These are phyloP conservation scores for Tulasnella calospora DNA, from an alignment of 768 basidiomycete genomes.

Conservation along the genomic window DNA sequence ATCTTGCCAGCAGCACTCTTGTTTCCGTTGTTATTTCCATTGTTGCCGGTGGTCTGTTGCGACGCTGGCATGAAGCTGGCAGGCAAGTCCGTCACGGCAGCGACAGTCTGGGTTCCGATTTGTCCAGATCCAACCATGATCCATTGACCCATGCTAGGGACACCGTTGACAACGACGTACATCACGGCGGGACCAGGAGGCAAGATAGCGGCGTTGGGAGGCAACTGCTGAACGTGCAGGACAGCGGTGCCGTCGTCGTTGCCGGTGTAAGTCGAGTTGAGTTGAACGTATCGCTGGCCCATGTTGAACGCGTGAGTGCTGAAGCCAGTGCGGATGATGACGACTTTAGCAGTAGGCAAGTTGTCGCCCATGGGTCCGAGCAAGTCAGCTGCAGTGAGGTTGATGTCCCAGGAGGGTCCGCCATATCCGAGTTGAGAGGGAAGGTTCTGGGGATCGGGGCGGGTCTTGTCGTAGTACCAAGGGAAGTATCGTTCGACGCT, in stretches of 20 bases:
- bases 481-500: slow-evolving; percentile 63
- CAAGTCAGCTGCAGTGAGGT: slow-evolving; percentile 61
- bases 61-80: slow-evolving; percentile 3
- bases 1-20: not conserved
- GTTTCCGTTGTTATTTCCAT: not conserved
- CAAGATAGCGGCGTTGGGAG: slow-evolving; percentile 79
- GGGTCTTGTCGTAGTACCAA: slow-evolving; percentile 66
- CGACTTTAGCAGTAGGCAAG: slow-evolving; percentile 68
- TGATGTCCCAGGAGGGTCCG: slow-evolving; percentile 71
- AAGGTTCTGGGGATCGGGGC: slow-evolving; percentile 65
- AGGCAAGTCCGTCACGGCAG: slow-evolving; percentile 48
- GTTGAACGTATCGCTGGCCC: slow-evolving; percentile 75
- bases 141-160: slow-evolving; percentile 73
- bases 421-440: slow-evolving; percentile 80
- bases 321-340: slow-evolving; percentile 72
- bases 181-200: slow-evolving; percentile 83
- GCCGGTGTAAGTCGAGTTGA: slow-evolving; percentile 81
- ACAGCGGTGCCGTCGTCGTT: slow-evolving; percentile 69
- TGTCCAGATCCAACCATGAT: slow-evolving; percentile 75
- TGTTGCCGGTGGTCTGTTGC: not conserved
- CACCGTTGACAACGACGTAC: slow-evolving; percentile 76
- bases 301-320: slow-evolving; percentile 55
- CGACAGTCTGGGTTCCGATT: slow-evolving; percentile 64
- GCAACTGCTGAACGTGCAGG: slow-evolving; percentile 75
- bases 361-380: slow-evolving; percentile 62